Base-by-base conservation (phyloP, 2,329 filamentous ascomycete genomes). In the Trichophyton rubrum region DNA sequence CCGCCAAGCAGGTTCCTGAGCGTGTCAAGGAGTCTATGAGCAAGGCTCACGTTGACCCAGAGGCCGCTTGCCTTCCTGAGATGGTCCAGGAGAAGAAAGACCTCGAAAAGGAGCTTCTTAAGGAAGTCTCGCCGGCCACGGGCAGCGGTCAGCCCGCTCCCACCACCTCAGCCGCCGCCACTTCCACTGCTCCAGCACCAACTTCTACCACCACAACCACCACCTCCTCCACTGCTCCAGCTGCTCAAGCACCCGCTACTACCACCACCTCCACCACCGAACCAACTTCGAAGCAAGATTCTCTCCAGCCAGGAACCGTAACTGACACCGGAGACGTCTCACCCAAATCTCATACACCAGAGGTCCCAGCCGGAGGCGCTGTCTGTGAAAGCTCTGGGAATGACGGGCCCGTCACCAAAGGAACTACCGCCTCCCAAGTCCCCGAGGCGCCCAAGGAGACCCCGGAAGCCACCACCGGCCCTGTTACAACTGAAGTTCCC, bases 81-180 rank as follows among this genome's bases (percentile, higher is more conserved):
- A 87, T 85, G 17, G 87, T 93, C 5, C 75, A 81, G 64, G 88
- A 91, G 67, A 93, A 93, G 82, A 83, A 82, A 71, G 80, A 78
- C 8, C 79, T 90, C 3, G 89, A 95, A 76, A 73, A 82, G 27
- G 87, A 95, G 75, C 78, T 95, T 7, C 77, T 90, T 56, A 79
- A 83, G 62, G 73, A 72, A 53, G 69, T 77, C 9, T 66, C 66
- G 0, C 62, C 68, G 4, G 67, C 70, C 15, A 69, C 75, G n/a
- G 72, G 69, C 2, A 64, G 67, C n/a, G 74, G 74, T 6, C 62
- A 66, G 60, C 75, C 75, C 33, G 72, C 72, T 17, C 71, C 72
- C 20, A 60, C 71, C 15, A 66, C 71, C 38, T 72, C 69, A 24
- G 76, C 74, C 15, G 75, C 76, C 22, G 67, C 59, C 22, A 56